Percentiles rank a stretch among this genome's conserved stretches.
These are phyloP conservation scores for Phytophthora niederhauseri DNA, from an alignment of 352 stramenopile species.

Conservation along the genomic window DNA sequence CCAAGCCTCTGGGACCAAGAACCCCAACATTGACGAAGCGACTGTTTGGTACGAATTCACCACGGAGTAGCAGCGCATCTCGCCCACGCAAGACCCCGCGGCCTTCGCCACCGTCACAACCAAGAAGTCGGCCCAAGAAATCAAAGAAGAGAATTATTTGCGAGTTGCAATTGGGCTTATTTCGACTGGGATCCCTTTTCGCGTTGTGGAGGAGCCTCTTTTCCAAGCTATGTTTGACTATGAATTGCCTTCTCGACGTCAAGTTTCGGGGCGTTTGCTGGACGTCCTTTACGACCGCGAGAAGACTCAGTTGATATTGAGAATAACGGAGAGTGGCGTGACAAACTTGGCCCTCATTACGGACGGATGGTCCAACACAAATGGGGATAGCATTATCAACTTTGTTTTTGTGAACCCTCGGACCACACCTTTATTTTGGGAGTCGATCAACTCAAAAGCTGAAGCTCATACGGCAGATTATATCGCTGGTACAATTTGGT, in stretches of 20 bases:
- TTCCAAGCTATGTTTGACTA: slow-evolving; percentile 11
- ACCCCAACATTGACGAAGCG: no score
- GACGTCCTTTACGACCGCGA: slow-evolving; percentile 3
- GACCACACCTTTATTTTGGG: slow-evolving; percentile 10
- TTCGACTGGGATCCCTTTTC: no score
- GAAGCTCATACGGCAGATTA: neutral
- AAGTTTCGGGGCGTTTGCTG: neutral
- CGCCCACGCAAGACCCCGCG: no score
- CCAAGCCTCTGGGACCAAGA: no score
- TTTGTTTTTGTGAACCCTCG: slow-evolving; percentile 12
- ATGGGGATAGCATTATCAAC: slow-evolving; percentile 21
- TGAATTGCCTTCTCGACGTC: slow-evolving; percentile 2
- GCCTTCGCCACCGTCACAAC: no score
- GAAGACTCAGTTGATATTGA: neutral
- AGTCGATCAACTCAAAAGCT: slow-evolving; percentile 2
- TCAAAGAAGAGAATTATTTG: no score
- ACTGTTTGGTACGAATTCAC: no score
- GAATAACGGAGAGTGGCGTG: neutral
- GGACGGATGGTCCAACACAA: slow-evolving; percentile 15
- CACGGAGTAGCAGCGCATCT: no score
- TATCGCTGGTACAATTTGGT: slow-evolving; percentile 4
- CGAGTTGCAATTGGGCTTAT: neutral
- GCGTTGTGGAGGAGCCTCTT: neutral
- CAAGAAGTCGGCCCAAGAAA: no score
- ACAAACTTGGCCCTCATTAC: slow-evolving; percentile 5